Base-by-base conservation (phyloP, 1,139 yeast species). In the Kurtzmaniella natalensis region DNA sequence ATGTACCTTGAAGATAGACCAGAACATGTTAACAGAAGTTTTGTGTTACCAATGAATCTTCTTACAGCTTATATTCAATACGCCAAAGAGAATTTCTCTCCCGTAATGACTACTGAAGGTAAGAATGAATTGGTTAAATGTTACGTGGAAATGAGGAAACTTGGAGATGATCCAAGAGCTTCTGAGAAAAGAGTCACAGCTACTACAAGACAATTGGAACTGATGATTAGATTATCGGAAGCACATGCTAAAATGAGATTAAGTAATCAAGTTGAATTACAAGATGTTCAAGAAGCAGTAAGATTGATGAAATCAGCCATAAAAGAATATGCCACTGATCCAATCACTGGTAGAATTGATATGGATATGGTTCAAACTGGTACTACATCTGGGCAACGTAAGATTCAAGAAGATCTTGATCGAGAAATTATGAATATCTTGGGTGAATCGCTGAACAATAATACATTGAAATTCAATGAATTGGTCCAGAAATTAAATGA, bases 291-390 rank as follows among this genome's bases (percentile, higher is more conserved):
- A 45, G 99, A 92, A 55, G 95, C 97, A 0, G 96, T 89, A 2
- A 74, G 98, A 44, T 70, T 92, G 45, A 92, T 89, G 54, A 81
- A 85, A 48, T 75, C 95, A 8, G 99, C 99, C 16, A 86, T 92
- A 45, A 92, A 92, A 59, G 97, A 92, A 46, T 94, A 92, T 57
- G 99, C 99, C 11, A 92, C 96, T 7, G 99, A 92, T 61, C 98
- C 97, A 21, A 70, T 83, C 28, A 89, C 98, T 0, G 99, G 99
- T 27, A 77, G 92, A 51, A 92, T 92, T 46, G 98, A 94, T 55
- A 88, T 92, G 96, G 96, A 88, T 57, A 70, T 94, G 59, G 88
- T 92, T 22, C 96, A 89, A 61, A 92, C 97, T 0, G 98, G 98
- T 38, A 88, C 94, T 25, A 86, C 96, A 0, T 74, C 86, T 2